Evolutionary conservation across 805 yeast genomes (phyloP).

Genomic region (Kuraishia ogatae): DNA sequence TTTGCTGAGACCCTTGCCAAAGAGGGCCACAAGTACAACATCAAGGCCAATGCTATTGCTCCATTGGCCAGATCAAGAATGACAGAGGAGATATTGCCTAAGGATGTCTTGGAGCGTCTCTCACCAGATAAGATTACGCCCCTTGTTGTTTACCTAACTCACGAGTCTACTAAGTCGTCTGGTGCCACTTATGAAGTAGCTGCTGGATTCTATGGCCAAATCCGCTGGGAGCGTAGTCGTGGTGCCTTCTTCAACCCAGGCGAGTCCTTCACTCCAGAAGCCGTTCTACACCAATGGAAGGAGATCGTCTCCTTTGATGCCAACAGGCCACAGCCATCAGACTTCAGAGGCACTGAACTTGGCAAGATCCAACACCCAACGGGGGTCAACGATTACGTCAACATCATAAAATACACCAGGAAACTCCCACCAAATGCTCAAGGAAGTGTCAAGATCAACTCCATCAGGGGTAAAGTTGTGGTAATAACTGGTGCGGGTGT

Average conservation of each 20-base stretch:
- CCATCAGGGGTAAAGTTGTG: conserved; percentile 77
- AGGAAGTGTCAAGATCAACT: conserved; percentile 39
- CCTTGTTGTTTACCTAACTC: conserved; percentile 71
- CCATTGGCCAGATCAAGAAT: conserved; percentile 94
- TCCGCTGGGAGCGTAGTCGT: conserved; percentile 89
- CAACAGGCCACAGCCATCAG: neutral
- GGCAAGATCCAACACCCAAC: conserved; percentile 57
- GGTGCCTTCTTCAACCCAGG: conserved; percentile 83
- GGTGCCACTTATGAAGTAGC: conserved; percentile 88
- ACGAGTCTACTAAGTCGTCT: conserved; percentile 50
- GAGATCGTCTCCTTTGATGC: conserved; percentile 47
- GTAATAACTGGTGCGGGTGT: conserved; percentile 93
- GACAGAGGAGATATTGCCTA: conserved; percentile 88
- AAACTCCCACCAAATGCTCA: conserved; percentile 49
- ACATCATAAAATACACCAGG: conserved; percentile 44
- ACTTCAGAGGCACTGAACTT: conserved; percentile 28
- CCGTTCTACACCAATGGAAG: conserved; percentile 59
- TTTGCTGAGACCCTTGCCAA: conserved; percentile 91
- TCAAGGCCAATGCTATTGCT: conserved; percentile 79
- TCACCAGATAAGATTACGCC: conserved; percentile 92
- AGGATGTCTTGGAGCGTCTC: conserved; percentile 69
- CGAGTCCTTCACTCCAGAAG: conserved; percentile 72
- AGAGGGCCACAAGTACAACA: conserved; percentile 84
- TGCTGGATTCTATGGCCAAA: conserved; percentile 86
- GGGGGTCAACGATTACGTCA: conserved; percentile 62